Evolutionary conservation across 805 yeast species (phyloP), one percentile per base, ranked within the genome.

Genomic region (Nakazawaea ambrosiae): DNA sequence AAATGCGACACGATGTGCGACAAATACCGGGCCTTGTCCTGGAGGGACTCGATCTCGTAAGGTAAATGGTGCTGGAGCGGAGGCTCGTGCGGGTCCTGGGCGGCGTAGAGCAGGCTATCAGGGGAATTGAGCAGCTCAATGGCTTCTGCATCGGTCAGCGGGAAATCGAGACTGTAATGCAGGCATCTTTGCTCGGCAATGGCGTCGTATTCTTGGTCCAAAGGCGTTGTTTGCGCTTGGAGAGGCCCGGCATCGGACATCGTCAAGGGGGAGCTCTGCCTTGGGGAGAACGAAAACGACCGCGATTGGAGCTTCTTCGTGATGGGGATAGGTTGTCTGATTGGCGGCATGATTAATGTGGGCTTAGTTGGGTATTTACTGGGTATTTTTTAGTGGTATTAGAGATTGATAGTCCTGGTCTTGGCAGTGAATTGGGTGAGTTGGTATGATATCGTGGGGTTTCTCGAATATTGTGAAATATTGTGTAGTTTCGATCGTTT

Each of bases 1-100:
- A 92, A 57, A 55, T 85, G 87, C 2, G 81, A 71, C 23, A 89
- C 68, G n/a, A 90, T 82, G 50, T 82, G 92, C 31, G 84, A 70
- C 27, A 90, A 62, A 48, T 87, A 88, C 37, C 68, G 70, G 14
- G 85, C 81, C 41, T 78, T 82, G 40, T 83, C 94, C 24, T 61
- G 60, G 12, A 76, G 77, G 1, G 75, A 49, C 54, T 87, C 97
- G 0, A 81, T 72, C 30, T 66, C 61, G 55, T 89, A 92, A 0
- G 97, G 97, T 20, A 90, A 37, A 7, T 51, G 30, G 3, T 43
- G 43, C 23, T 50, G 50, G n/a, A 54, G 47, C 16, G 47, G 45
- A 11, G 53, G 39, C 27, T 47, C 50, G 30, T 46, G 44, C 1
- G 41, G 30, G 7, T 41, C 44, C 4, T 44, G 40, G 1, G 59